A percentile compares a stretch with the other conserved stretches of the same genome.
Conservation (phyloP, 148 eudicot genomes). For the Chenopodium quinoa region DNA sequence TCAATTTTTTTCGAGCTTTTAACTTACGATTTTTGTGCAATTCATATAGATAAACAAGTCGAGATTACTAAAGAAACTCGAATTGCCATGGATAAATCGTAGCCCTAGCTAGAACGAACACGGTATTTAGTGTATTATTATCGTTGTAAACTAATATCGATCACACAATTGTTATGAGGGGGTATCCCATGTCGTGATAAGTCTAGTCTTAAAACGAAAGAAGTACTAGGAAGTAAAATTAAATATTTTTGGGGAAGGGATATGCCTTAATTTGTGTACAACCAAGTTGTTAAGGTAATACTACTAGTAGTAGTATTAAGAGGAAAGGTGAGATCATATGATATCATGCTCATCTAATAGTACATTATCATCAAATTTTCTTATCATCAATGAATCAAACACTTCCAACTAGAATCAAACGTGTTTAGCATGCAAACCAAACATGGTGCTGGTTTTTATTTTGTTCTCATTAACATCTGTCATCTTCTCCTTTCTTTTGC, state of each 20-base stretch:
- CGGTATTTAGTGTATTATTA: too few relatives aligned
- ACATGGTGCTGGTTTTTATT: neutral
- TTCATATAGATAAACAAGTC: too few relatives aligned
- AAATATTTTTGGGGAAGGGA: neutral
- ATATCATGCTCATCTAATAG: slow-evolving; percentile 7
- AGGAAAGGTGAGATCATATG: slow-evolving; percentile 22
- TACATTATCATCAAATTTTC: slow-evolving; percentile 1
- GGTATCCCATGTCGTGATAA: neutral
- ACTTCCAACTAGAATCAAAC: slow-evolving; percentile 32
- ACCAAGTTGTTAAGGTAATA: neutral
- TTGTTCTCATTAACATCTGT: slow-evolving; percentile 38
- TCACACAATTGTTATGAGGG: slow-evolving; percentile 10
- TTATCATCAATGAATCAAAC: slow-evolving; percentile 1
- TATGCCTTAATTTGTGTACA: neutral
- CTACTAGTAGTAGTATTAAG: slow-evolving; percentile 14
- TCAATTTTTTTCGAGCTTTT: too few relatives aligned
- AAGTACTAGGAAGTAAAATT: neutral
- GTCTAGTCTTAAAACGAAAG: neutral
- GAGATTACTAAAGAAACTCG: too few relatives aligned
- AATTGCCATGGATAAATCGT: neutral
- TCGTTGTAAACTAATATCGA: neutral
- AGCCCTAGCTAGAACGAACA: neutral
- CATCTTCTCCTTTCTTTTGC: slow-evolving; percentile 20
- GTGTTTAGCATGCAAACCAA: slow-evolving; percentile 45
- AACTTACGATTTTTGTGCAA: too few relatives aligned